These are phyloP conservation scores for Lactifluus hygrophoroides DNA, from an alignment of 768 basidiomycete genomes.

Conservation along the genomic window DNA sequence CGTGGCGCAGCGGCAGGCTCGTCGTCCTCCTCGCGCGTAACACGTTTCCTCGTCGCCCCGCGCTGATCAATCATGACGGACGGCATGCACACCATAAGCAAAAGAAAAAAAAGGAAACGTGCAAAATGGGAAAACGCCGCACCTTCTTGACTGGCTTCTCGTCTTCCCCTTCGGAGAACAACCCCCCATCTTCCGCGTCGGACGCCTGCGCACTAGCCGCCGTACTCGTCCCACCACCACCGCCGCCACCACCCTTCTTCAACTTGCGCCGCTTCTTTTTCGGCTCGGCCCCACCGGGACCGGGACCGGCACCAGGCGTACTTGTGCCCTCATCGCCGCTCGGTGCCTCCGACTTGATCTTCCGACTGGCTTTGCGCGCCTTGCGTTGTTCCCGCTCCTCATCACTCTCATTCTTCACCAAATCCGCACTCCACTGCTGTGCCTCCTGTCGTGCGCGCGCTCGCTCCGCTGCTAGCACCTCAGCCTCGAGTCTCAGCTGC, in stretches of 20 bases:
- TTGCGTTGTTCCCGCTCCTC: constrained; percentile 66
- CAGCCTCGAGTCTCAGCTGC: constrained; percentile 58
- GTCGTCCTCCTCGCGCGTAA: constrained; percentile 73
- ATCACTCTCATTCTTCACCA: constrained; percentile 54
- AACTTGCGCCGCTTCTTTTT: constrained; percentile 72
- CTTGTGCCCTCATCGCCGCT: constrained; percentile 35
- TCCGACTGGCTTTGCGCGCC: constrained; percentile 43
- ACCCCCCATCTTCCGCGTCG: constrained; percentile 54
- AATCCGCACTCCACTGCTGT: constrained; percentile 62
- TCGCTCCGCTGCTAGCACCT: constrained; percentile 74
- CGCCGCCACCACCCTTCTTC: constrained; percentile 41
- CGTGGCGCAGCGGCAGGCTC: constrained; percentile 52
- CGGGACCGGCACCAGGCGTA: constrained; percentile 32
- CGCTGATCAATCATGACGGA: constrained; percentile 20
- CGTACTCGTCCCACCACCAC: constrained; percentile 30
- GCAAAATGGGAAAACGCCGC: constrained; percentile 9
- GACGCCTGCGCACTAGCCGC: constrained; percentile 37
- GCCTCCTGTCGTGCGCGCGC: constrained; percentile 70
- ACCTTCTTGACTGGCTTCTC: constrained; percentile 69
- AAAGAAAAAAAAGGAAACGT: not conserved
- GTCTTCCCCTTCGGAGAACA: constrained; percentile 63
- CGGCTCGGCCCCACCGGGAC: constrained; percentile 24
- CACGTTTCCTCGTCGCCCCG: constrained; percentile 56
- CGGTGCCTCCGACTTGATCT: constrained; percentile 34
- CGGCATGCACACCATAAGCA: not conserved